Conservation (phyloP, 352 stramenopile genomes). For the Phytopythium aichiense region DNA sequence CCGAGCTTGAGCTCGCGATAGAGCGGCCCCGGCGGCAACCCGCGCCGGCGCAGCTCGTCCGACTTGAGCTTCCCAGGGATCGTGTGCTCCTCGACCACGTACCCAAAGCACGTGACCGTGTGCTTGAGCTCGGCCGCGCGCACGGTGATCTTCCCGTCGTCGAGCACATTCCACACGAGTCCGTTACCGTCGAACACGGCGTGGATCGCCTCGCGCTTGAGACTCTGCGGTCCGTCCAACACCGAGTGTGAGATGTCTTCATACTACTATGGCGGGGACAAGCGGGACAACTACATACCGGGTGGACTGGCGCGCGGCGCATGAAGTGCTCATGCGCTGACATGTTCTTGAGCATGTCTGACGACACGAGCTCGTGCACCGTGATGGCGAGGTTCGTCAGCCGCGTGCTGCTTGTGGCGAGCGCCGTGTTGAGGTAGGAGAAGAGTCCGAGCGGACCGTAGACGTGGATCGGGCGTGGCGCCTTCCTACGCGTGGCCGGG, state of each 20-base stretch:
- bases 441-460: constrained; percentile 79
- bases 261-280: constrained; percentile 4
- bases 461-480: constrained; percentile 52
- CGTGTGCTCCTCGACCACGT: constrained; percentile 73
- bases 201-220: constrained; percentile 52
- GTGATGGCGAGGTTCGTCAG: constrained; percentile 68
- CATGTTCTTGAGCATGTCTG: constrained; percentile 38
- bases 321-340: constrained; percentile 62
- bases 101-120: constrained; percentile 80
- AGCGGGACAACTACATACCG: constrained; percentile 19
- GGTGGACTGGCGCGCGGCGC: constrained; percentile 48
- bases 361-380: constrained; percentile 69
- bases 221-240: constrained; percentile 19
- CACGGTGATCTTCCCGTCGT: constrained; percentile 64
- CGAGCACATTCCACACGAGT: constrained; percentile 65
- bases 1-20: constrained; percentile 90
- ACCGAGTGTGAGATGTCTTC: not conserved
- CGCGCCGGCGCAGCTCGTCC: constrained; percentile 69
- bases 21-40: constrained; percentile 84
- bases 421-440: constrained; percentile 69
- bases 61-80: constrained; percentile 83
- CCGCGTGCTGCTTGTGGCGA: constrained; percentile 60
- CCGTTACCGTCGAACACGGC: constrained; percentile 51
- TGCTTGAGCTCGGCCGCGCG: constrained; percentile 67
- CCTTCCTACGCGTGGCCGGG: constrained; percentile 40